phyloP scores from a whole-genome alignment of 202 grass and related monocot genomes.

The Saccharum hybrid region DNA sequence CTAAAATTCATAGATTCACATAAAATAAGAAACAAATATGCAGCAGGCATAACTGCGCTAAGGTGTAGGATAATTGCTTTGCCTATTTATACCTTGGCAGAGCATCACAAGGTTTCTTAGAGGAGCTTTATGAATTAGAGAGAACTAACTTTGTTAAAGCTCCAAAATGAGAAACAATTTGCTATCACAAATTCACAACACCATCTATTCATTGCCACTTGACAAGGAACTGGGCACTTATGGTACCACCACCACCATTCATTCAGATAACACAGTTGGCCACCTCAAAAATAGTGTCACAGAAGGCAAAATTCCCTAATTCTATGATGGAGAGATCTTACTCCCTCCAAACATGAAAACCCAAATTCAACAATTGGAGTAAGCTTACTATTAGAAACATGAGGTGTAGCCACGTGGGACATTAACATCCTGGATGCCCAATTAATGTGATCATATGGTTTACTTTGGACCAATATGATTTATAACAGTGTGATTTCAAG shows the following conservation, averaged over 20 bases:
- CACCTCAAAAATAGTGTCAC: slow-evolving; percentile 24
- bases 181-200: background rate
- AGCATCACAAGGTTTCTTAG: background rate
- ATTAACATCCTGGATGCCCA: background rate
- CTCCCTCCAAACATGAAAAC: background rate
- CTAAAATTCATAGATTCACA: background rate
- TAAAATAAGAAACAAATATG: background rate
- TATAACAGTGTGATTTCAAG: background rate
- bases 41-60: background rate
- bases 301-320: background rate
- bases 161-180: slow-evolving; percentile 14
- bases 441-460: background rate
- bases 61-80: background rate
- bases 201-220: background rate
- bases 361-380: background rate
- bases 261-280: background rate
- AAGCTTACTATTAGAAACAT: background rate
- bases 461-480: background rate
- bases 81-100: background rate
- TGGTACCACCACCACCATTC: background rate
- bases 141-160: background rate
- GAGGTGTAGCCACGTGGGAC: background rate
- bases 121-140: slow-evolving; percentile 29
- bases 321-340: slow-evolving; percentile 2
- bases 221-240: background rate